Evolutionary conservation across 179 eudicot genomes (phyloP), one percentile per base, ranked within the genome.

Genomic region (Spergularia azorica): DNA sequence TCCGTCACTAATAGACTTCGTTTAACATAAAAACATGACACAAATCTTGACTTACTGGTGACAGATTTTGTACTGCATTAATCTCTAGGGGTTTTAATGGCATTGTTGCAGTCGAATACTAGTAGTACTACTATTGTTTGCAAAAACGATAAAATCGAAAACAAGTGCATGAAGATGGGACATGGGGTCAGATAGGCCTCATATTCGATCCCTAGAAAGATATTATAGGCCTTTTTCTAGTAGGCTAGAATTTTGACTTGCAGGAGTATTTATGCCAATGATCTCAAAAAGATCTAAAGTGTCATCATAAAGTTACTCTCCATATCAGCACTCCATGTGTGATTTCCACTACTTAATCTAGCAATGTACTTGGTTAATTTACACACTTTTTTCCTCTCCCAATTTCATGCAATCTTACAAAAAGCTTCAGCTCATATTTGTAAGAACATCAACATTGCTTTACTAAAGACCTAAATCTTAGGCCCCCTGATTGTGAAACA

Each of bases 321-420:
- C 71, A 69, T 62, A 63, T 69, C 75, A 80, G 57, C 60, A 62
- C 62, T 74, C 75, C 79, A 80, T n/a, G n/a, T 70, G 70, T 58
- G 46, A 59, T 41, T 61, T 48, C 13, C 59, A 20, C 26, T 16
- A 7, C 60, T 65, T 12, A 39, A 2, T 13, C 38, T n/a, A 4
- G 41, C 16, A 14, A 6, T 5, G 14, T 52, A 17, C 13, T 9
- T n/a, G 18, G 48, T 43, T 43, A 43, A 43, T 43, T 3, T 43
- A 26, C 48, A 43, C 48, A 43, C 48, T n/a, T 43, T 43, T 56
- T 56, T 56, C 4, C 59, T 59, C 16, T 26, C 4, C 66, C 11
- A 21, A 26, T 21, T 62, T 62, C 66, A 62, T 26, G 66, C 41
- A 62, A 62, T 62, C 15, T 0, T 62, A 21, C 66, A 62, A 61